Percentiles rank a stretch among this genome's conserved stretches.
Evolutionary conservation across 179 eudicot species (phyloP).

Genomic region (Amaranthus tricolor): DNA sequence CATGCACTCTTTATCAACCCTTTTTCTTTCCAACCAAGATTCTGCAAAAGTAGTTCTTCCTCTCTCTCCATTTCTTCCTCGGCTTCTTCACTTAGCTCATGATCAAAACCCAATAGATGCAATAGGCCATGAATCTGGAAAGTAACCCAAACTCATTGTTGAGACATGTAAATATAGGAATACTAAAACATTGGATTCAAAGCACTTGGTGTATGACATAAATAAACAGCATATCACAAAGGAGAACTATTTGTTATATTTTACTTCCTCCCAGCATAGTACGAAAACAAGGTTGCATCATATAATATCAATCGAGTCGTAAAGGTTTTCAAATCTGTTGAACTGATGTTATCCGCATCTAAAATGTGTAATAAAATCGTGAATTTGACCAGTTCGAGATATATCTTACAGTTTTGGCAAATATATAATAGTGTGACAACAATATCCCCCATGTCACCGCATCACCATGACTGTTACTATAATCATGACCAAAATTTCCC

Average conservation of each 20-base stretch:
- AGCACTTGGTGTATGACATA: not conserved
- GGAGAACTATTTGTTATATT: not conserved
- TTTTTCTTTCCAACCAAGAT: slow-evolving; percentile 88
- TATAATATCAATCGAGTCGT: no score
- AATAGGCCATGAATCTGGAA: slow-evolving; percentile 86
- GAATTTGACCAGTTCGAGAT: no score
- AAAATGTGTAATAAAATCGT: no score
- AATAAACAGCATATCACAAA: not conserved
- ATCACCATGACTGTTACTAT: no score
- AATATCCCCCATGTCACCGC: no score
- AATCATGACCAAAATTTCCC: not conserved
- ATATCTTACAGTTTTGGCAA: no score
- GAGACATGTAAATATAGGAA: not conserved
- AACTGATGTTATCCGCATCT: no score
- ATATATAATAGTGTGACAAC: no score
- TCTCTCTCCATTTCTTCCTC: slow-evolving; percentile 87
- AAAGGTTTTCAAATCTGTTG: no score
- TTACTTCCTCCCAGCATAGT: no score
- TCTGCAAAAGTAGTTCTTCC: slow-evolving; percentile 61
- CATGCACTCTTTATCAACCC: slow-evolving; percentile 76
- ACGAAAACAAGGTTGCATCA: no score
- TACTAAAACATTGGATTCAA: not conserved
- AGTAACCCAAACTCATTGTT: not conserved
- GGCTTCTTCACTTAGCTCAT: slow-evolving; percentile 88
- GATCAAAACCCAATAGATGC: slow-evolving; percentile 94